Base-by-base conservation (phyloP, 2,329 filamentous ascomycete genomes). In the Cladosporium sp. region DNA sequence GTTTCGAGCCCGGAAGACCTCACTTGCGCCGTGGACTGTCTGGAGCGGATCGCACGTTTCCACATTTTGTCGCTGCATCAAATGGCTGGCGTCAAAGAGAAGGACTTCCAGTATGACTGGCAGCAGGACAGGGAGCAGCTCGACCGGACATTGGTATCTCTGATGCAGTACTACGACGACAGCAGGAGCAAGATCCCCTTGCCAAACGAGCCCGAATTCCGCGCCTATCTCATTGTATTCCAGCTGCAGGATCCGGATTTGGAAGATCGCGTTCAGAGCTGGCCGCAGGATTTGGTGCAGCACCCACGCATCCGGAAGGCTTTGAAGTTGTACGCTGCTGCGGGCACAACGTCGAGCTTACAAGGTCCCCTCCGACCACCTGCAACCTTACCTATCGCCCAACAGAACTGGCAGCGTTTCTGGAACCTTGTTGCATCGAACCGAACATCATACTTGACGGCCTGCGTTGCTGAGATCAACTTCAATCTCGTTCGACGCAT, bases 101-200 rank as follows among this genome's bases (percentile, higher is more conserved):
- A 76, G 42, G 68, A 69, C 15, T 68, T 72, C 59, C 75, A 72
- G 18, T 82, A 80, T 54, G 75, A 79, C 56, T 71, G 70, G 43
- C 75, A 80, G 51, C 81, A 84, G 61, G 82, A 85, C 58, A 73
- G 80, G 17, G 82, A 85, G 59, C 82, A 85, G 61, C 72, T 85
- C 45, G 81, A 82, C 62, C 79, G 80, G 57, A 83, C 82, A 1
- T 70, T 84, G 52, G 69, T 82, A 1, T 83, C 82, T 1, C 64
- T 85, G 11, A 76, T 81, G 68, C 77, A 80, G 58, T 81, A 80
- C 61, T 83, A 83, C 64, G 73, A 81, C 61, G 76, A 82, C 61
- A 76, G 73, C 57, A 70, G 71, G 50, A 72, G 69, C 50, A 72
- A 71, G 19, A 72, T 77, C 20, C 50, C 66, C 1, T 78, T 82